Evolutionary conservation across 177 flowering plant species (phyloP).

Genomic region (Tripterygium wilfordii): DNA sequence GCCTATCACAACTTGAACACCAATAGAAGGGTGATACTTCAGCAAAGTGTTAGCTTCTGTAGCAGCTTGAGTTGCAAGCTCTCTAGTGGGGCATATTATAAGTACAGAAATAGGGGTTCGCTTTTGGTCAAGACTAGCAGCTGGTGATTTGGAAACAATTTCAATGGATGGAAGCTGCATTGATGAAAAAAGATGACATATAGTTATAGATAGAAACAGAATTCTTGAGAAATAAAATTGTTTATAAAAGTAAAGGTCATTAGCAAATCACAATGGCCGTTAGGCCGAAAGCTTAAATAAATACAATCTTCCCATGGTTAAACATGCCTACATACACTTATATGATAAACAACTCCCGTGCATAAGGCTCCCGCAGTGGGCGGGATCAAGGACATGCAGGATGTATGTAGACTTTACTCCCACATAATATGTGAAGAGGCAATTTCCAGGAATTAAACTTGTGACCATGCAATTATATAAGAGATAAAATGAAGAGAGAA

Average conservation of each 20-base stretch:
- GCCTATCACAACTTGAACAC: conserved; percentile 98
- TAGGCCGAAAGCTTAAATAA: too few species aligned
- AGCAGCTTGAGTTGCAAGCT: conserved; percentile 95
- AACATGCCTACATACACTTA: background rate
- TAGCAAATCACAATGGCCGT: too few species aligned
- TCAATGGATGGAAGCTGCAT: conserved; percentile 99
- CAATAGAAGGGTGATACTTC: conserved; percentile 91
- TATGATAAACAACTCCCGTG: too few species aligned
- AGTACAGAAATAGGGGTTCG: conserved; percentile 79
- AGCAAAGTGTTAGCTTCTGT: conserved; percentile 72
- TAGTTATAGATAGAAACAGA: too few species aligned
- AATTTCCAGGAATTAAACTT: too few species aligned
- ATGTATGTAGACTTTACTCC: too few species aligned
- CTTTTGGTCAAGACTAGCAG: conserved; percentile 63
- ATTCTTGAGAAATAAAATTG: too few species aligned
- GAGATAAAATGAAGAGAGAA: conserved; percentile 3
- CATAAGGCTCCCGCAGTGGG: too few species aligned
- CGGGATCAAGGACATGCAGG: too few species aligned
- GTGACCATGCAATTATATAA: too few species aligned
- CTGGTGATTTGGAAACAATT: conserved; percentile 55
- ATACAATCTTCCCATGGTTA: background rate
- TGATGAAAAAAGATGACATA: conserved; percentile 17
- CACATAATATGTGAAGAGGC: too few species aligned
- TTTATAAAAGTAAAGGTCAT: too few species aligned
- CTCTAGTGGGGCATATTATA: conserved; percentile 95